Evolutionary conservation across 306 rosid species (phyloP).

Genomic region (Aeschynomene evenia): DNA sequence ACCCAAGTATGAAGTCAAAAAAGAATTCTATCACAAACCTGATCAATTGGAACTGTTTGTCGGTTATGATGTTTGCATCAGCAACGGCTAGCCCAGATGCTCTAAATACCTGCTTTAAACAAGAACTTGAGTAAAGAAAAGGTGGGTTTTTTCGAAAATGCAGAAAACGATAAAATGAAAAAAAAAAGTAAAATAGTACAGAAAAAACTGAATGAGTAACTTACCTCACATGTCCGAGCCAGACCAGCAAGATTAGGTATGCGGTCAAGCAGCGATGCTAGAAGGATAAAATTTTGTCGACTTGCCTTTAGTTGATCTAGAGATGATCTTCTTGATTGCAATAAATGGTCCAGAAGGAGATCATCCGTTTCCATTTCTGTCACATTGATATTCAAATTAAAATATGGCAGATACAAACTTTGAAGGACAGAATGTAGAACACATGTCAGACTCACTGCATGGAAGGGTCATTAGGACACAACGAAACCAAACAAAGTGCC

Average conservation of each 20-base stretch:
- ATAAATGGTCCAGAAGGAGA: slow-evolving; percentile 70
- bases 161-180: background rate
- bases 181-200: background rate
- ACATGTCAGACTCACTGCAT: background rate
- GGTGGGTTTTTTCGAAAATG: background rate
- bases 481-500: background rate
- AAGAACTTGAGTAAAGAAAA: slow-evolving; percentile 24
- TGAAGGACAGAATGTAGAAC: background rate
- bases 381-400: slow-evolving; percentile 33
- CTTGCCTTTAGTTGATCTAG: slow-evolving; percentile 57
- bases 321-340: slow-evolving; percentile 66
- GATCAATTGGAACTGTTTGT: slow-evolving; percentile 94
- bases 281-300: slow-evolving; percentile 63
- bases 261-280: slow-evolving; percentile 93
- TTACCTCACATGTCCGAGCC: slow-evolving; percentile 94
- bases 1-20: background rate
- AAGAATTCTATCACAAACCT: slow-evolving; percentile 48
- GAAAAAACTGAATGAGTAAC: slow-evolving; percentile 25
- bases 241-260: slow-evolving; percentile 96
- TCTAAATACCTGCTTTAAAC: slow-evolving; percentile 69
- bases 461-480: background rate
- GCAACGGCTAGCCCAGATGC: slow-evolving; percentile 76
- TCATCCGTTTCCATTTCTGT: slow-evolving; percentile 87
- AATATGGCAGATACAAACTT: slow-evolving; percentile 10
- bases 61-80: slow-evolving; percentile 58